Conservation (phyloP, 495 filamentous ascomycete species). For the Hypoxylon trugodes region DNA sequence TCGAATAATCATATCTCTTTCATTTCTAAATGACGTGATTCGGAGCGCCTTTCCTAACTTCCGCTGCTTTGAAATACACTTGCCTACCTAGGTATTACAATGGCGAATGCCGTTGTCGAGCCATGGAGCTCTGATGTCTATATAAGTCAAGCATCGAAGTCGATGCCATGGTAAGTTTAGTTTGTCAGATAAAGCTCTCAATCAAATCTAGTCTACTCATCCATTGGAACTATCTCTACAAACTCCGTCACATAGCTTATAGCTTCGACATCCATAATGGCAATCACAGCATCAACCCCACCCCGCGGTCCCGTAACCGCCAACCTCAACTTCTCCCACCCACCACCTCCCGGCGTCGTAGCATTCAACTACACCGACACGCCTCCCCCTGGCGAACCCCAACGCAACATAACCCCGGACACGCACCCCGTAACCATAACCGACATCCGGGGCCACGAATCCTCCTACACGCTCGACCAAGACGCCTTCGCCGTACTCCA, state of each 20-base stretch:
- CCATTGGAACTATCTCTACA: neutral
- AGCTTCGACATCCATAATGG: conserved; percentile 37
- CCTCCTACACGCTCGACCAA: conserved; percentile 70
- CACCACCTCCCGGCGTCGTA: conserved; percentile 67
- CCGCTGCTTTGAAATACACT: conserved; percentile 22
- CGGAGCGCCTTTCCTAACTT: neutral
- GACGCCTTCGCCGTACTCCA: conserved; percentile 73
- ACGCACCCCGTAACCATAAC: conserved; percentile 59
- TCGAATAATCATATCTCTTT: neutral
- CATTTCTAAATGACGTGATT: conserved; percentile 15
- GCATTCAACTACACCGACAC: conserved; percentile 77
- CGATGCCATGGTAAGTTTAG: neutral
- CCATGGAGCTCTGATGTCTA: conserved; percentile 14
- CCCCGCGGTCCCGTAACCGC: conserved; percentile 74
- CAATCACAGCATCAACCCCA: conserved; percentile 37
- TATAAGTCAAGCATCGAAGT: conserved; percentile 33
- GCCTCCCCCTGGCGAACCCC: conserved; percentile 66
- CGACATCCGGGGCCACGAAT: conserved; percentile 75
- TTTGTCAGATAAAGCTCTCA: neutral
- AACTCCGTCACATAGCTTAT: neutral
- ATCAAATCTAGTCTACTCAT: neutral
- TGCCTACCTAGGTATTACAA: too few species aligned
- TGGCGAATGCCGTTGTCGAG: neutral
- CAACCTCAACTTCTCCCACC: conserved; percentile 71
- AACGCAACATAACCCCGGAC: conserved; percentile 66